phyloP scores from a whole-genome alignment of 176 grass and related monocot species.

The Calamus simplicifolius region DNA sequence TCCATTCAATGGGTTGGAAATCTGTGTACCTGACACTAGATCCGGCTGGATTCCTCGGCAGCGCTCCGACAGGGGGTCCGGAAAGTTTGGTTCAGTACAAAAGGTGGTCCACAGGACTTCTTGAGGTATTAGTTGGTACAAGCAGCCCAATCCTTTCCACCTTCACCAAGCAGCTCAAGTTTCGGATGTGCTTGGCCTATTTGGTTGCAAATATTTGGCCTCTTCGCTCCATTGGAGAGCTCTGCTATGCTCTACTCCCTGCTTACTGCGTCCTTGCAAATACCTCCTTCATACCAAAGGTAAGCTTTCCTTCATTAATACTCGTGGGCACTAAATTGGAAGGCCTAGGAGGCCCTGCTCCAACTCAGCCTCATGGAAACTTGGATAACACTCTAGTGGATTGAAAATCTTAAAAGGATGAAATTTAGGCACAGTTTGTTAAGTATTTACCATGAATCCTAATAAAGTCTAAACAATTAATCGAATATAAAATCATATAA shows the following conservation, averaged over 20 bases:
- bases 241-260: conserved; percentile 33
- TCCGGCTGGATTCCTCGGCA: neutral
- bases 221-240: conserved; percentile 21
- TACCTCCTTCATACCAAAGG: conserved; percentile 45
- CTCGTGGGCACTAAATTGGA: too few relatives aligned
- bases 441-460: too few relatives aligned
- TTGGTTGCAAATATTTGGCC: conserved; percentile 4
- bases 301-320: neutral
- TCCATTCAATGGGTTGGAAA: conserved; percentile 14
- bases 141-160: conserved; percentile 12
- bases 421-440: too few relatives aligned
- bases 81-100: conserved; percentile 37
- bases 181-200: conserved; percentile 34
- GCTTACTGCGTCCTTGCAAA: conserved; percentile 42
- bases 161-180: conserved; percentile 12
- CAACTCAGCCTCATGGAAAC: too few relatives aligned
- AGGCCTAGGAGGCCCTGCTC: too few relatives aligned
- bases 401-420: too few relatives aligned
- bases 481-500: too few relatives aligned
- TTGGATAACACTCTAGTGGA: too few relatives aligned
- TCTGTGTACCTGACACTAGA: neutral
- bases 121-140: conserved; percentile 26
- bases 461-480: too few relatives aligned
- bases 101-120: conserved; percentile 41
- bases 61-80: conserved; percentile 15